Percentiles rank a stretch among this genome's conserved stretches.
phyloP scores from a whole-genome alignment of 2,329 filamentous ascomycete species.

The Endoconidiophora polonica region DNA sequence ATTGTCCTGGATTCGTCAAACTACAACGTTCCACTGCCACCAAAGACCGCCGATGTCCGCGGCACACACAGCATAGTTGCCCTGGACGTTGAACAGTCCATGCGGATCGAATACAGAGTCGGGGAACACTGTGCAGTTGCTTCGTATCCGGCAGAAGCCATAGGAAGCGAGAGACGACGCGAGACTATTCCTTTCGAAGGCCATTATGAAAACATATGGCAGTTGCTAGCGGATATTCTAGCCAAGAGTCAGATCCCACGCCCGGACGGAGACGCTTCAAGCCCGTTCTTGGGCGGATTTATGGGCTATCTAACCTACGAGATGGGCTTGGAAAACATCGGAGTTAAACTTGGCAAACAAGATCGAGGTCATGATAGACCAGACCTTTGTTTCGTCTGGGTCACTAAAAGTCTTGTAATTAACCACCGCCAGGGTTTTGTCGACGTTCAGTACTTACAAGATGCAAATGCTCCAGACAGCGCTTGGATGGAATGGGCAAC shows the following conservation, averaged over 20 bases:
- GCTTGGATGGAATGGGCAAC: constrained; percentile 1
- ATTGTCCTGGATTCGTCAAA: constrained; percentile 43
- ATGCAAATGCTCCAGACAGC: constrained; percentile 16
- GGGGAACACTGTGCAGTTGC: constrained; percentile 25
- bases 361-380: constrained; percentile 31
- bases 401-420: constrained; percentile 60
- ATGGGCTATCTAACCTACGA: constrained; percentile 79
- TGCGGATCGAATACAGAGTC: constrained; percentile 40
- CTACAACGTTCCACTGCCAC: constrained; percentile 23
- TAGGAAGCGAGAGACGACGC: not conserved
- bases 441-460: constrained; percentile 49
- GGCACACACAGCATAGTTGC: constrained; percentile 62
- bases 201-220: constrained; percentile 27
- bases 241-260: constrained; percentile 17
- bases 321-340: constrained; percentile 49
- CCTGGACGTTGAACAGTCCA: constrained; percentile 39
- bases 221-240: constrained; percentile 31
- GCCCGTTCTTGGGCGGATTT: constrained; percentile 63
- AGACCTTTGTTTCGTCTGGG: constrained; percentile 61
- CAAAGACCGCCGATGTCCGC: constrained; percentile 26
- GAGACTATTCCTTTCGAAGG: constrained; percentile 19
- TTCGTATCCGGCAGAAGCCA: not conserved
- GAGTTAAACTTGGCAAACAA: constrained; percentile 23
- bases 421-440: constrained; percentile 48
- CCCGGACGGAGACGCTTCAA: constrained; percentile 14